Base-by-base conservation (phyloP, 2,329 filamentous ascomycete species). In the Plectosphaerella cucumerina region DNA sequence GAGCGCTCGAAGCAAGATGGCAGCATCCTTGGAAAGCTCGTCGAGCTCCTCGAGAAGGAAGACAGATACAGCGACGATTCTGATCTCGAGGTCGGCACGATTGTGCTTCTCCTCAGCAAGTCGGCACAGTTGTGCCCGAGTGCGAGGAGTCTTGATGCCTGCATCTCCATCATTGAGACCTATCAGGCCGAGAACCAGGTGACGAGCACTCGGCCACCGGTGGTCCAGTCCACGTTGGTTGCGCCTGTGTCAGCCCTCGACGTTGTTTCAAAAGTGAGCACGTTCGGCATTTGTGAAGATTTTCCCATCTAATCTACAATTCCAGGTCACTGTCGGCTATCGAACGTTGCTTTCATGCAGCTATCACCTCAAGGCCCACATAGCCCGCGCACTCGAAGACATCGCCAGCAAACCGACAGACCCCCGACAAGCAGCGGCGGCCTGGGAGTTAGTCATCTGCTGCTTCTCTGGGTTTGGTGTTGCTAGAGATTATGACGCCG, bases 401-500 rank as follows among this genome's bases (percentile, higher is more conserved):
- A 46, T 46, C 3, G 26, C 44, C n/a, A 22, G 9, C 4, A 46
- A 20, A 6, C 44, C 44, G 5, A 15, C 2, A 18, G 44, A 46
- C 15, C 11, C 23, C 6, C 18, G 44, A 14, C 4, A 4, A 2
- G 18, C 26, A 35, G 44, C 44, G 5, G 44, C 44, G 4, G 44
- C 31, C 6, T 46, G 44, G 44, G 44, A 46, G 17, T 23, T 46
- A 5, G 44, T 23, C 5, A 34, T 46, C 11, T 46, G 44, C n/a
- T 46, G 34, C 10, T 46, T 46, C 26, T 46, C 44, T 8, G 44
- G 44, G 5, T 46, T 46, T 17, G 44, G 44, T 14, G 44, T 46
- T 10, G 15, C 15, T 1, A n/a, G 9, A 22, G 31, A 46, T 23
- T 35, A 23, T 6, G 23, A 46, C 2, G 6, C 14, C 12, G 11